Evolutionary conservation across 2,329 filamentous ascomycete genomes (phyloP).

Genomic region (Bipolaris cookei): DNA sequence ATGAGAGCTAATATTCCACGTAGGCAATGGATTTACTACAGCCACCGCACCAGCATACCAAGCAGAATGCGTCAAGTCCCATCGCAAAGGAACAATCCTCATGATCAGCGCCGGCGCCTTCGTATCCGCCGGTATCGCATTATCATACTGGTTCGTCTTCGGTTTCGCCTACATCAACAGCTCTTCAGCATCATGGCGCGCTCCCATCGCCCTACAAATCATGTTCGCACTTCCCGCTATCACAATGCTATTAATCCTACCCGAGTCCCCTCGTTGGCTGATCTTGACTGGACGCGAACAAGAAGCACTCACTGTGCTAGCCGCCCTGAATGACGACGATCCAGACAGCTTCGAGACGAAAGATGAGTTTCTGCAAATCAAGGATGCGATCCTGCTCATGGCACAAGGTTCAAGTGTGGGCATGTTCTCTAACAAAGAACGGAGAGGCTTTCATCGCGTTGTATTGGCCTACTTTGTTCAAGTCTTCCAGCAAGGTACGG

Average conservation of each 20-base stretch:
- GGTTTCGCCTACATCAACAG: conserved; percentile 55
- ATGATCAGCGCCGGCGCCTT: conserved; percentile 59
- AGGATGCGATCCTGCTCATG: conserved; percentile 43
- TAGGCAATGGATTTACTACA: conserved; percentile 61
- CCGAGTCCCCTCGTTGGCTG: conserved; percentile 66
- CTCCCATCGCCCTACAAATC: conserved; percentile 65
- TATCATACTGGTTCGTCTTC: conserved; percentile 62
- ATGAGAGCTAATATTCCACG: not conserved
- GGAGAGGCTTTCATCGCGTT: conserved; percentile 52
- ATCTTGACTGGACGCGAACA: conserved; percentile 63
- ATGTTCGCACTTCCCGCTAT: conserved; percentile 62
- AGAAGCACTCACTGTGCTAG: conserved; percentile 42
- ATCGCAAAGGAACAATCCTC: conserved; percentile 55
- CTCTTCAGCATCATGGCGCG: conserved; percentile 55
- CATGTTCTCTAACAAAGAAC: conserved; percentile 44
- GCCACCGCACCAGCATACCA: conserved; percentile 61
- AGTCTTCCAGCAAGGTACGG: conserved; percentile 52
- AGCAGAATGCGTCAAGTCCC: conserved; percentile 55
- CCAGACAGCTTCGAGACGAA: conserved; percentile 34
- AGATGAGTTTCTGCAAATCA: conserved; percentile 52
- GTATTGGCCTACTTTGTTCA: conserved; percentile 52
- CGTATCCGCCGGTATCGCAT: conserved; percentile 56
- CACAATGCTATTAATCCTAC: conserved; percentile 58
- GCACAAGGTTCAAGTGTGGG: conserved; percentile 32
- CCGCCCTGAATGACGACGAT: conserved; percentile 40